Conservation (phyloP, 129 eudicot genomes). For the Arctium lappa region DNA sequence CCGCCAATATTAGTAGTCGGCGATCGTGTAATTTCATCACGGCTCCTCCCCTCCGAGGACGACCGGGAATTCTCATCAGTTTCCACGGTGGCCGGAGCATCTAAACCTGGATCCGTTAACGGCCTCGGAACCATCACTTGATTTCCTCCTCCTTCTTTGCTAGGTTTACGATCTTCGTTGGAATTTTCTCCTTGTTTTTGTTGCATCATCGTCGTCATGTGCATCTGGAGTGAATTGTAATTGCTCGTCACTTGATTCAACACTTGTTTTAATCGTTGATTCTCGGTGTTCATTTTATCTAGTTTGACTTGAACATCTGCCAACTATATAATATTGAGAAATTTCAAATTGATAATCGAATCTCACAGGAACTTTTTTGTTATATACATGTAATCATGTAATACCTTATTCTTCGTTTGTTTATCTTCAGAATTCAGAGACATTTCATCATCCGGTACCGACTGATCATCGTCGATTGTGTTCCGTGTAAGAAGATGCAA, state of each 20-base stretch:
- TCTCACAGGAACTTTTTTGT: neutral
- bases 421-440: slow-evolving; percentile 34
- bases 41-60: slow-evolving; percentile 37
- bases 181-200: slow-evolving; percentile 29
- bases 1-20: slow-evolving; percentile 15
- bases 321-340: slow-evolving; percentile 21
- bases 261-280: slow-evolving; percentile 37
- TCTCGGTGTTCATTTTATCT: slow-evolving; percentile 41
- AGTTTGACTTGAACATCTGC: slow-evolving; percentile 36
- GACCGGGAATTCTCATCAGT: slow-evolving; percentile 42
- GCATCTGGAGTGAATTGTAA: slow-evolving; percentile 48
- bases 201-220: slow-evolving; percentile 35
- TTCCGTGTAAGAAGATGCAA: slow-evolving; percentile 55
- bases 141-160: slow-evolving; percentile 21
- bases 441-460: slow-evolving; percentile 40
- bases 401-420: slow-evolving; percentile 42
- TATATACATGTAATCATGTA: neutral
- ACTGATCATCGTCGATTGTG: slow-evolving; percentile 41
- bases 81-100: slow-evolving; percentile 2
- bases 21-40: slow-evolving; percentile 18
- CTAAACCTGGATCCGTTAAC: slow-evolving; percentile 55
- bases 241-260: slow-evolving; percentile 32
- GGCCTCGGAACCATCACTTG: slow-evolving; percentile 28
- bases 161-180: slow-evolving; percentile 15
- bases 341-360: neutral